Evolutionary conservation across 441 rosid species (phyloP).

Genomic region (Arabidopsis lyrata): DNA sequence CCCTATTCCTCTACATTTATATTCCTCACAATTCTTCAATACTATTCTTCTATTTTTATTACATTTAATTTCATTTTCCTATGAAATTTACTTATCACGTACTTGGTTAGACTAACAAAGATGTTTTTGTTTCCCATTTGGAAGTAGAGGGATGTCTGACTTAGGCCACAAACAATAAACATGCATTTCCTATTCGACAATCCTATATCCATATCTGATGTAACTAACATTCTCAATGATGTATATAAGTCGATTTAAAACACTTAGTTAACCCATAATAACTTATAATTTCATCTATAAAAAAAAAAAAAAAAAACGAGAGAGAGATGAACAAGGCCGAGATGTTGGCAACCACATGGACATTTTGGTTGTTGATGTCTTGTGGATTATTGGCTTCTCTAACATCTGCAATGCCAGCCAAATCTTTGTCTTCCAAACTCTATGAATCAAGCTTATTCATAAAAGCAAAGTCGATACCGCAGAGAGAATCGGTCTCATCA

Average conservation of each 20-base stretch:
- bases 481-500: slow-evolving; percentile 5
- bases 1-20: too few relatives aligned
- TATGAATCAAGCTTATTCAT: background rate
- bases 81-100: too few relatives aligned
- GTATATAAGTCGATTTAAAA: background rate
- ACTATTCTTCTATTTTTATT: background rate
- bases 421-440: background rate
- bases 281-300: background rate
- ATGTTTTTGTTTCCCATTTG: background rate
- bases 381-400: slow-evolving; percentile 12
- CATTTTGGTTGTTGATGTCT: slow-evolving; percentile 25
- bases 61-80: background rate
- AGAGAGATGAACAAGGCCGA: slow-evolving; percentile 2
- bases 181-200: background rate
- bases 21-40: background rate
- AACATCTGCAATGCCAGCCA: background rate
- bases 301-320: background rate
- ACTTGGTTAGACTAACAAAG: background rate
- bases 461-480: background rate
- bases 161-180: background rate
- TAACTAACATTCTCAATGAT: background rate
- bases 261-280: background rate
- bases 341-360: slow-evolving; percentile 11
- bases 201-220: background rate
- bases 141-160: background rate